phyloP scores from a whole-genome alignment of 805 yeast genomes.

The Candida morakotiae region DNA sequence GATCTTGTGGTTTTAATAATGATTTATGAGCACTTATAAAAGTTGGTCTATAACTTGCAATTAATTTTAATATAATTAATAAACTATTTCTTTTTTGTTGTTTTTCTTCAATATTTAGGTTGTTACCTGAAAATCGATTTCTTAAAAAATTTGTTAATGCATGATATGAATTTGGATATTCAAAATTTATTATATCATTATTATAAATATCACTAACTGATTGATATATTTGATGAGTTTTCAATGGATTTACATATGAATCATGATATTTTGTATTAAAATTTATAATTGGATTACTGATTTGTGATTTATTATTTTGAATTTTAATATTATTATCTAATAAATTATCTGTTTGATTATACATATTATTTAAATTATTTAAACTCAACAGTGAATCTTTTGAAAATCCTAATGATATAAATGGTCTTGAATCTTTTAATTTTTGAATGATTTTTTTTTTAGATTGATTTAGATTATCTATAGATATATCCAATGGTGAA shows the following conservation, averaged over 20 bases:
- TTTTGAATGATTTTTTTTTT: conserved; percentile 8
- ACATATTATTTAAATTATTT: conserved; percentile 8
- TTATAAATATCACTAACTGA: conserved; percentile 47
- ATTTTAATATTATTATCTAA: conserved; percentile 7
- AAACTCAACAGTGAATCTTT: conserved; percentile 7
- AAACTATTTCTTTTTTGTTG: conserved; percentile 28
- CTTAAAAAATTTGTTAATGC: conserved; percentile 53
- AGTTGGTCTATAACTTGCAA: conserved; percentile 69
- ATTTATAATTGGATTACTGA: conserved; percentile 8
- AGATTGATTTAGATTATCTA: conserved; percentile 6
- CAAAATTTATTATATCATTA: conserved; percentile 47
- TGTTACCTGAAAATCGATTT: conserved; percentile 51
- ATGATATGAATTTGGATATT: conserved; percentile 62
- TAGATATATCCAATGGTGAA: conserved; percentile 4
- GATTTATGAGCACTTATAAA: conserved; percentile 74
- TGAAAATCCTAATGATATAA: conserved; percentile 35
- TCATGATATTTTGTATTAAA: conserved; percentile 6
- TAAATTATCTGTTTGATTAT: conserved; percentile 9
- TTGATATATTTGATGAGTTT: conserved; percentile 53
- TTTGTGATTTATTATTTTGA: conserved; percentile 2
- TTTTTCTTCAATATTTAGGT: conserved; percentile 26
- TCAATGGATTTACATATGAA: conserved; percentile 54
- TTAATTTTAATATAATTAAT: conserved; percentile 46
- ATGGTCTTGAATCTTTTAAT: conserved; percentile 32
- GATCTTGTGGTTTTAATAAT: conserved; percentile 61